A percentile compares a stretch with the other conserved stretches of the same genome.
Conservation (phyloP, 1,284 basidiomycete genomes). For the Sparassis latifolia region DNA sequence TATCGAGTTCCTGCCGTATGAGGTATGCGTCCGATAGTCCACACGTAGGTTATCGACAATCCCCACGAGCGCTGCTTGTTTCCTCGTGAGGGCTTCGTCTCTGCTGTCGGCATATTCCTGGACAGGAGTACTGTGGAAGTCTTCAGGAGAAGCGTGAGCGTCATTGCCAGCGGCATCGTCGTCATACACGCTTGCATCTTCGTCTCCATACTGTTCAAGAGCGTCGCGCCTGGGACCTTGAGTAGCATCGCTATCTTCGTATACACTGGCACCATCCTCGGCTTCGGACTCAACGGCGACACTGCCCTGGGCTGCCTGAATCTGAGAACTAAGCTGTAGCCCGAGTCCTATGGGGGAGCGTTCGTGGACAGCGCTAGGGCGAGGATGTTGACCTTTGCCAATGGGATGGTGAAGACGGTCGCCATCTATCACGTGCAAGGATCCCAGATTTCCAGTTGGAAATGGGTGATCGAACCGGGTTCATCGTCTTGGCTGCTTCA, state of each 20-base stretch:
- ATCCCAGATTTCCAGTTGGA: no score
- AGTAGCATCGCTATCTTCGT: background rate
- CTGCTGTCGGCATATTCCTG: background rate
- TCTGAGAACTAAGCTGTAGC: background rate
- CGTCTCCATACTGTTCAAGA: slow-evolving; percentile 2
- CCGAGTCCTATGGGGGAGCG: background rate
- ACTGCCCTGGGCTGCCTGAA: no score
- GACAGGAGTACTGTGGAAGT: background rate
- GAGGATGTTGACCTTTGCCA: no score
- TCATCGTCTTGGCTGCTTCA: background rate
- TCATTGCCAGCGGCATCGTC: slow-evolving; percentile 8
- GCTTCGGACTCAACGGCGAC: no score
- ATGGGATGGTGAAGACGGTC: no score
- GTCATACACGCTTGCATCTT: slow-evolving; percentile 15
- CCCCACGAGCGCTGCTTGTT: slow-evolving; percentile 36
- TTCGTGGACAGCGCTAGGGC: no score
- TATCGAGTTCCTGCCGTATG: background rate
- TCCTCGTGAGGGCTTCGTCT: slow-evolving; percentile 20
- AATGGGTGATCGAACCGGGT: no score
- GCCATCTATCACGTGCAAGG: background rate
- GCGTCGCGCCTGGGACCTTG: background rate
- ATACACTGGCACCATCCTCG: background rate
- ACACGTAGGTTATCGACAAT: slow-evolving; percentile 35
- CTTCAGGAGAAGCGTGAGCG: background rate
- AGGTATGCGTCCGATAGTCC: slow-evolving; percentile 8